phyloP scores from a whole-genome alignment of 352 stramenopile species.

The Pythium phragmiticola region DNA sequence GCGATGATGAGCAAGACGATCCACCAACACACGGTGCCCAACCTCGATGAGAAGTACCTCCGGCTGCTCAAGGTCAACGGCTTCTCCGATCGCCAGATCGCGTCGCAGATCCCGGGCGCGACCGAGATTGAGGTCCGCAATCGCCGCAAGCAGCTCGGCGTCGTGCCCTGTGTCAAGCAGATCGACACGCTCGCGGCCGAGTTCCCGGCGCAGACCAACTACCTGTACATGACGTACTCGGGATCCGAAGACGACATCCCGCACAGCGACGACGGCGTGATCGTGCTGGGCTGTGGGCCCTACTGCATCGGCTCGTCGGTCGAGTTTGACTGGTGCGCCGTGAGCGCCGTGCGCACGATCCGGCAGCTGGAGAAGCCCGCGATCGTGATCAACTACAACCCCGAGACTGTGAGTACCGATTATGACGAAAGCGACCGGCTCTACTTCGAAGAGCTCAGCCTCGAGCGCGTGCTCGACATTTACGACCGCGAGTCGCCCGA shows the following conservation, averaged over 20 bases:
- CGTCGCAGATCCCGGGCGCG: constrained; percentile 63
- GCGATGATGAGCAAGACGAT: constrained; percentile 83
- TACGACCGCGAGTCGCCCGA: constrained; percentile 94
- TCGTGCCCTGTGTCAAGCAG: constrained; percentile 97
- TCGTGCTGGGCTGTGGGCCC: constrained; percentile 97
- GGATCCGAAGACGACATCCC: constrained; percentile 94
- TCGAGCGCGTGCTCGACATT: constrained; percentile 98
- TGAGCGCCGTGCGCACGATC: constrained; percentile 94
- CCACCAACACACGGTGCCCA: constrained; percentile 64
- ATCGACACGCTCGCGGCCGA: constrained; percentile 98
- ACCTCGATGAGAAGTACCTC: constrained; percentile 37
- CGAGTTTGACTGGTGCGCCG: constrained; percentile 99
- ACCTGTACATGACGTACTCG: constrained; percentile 99
- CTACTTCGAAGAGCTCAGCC: constrained; percentile 99
- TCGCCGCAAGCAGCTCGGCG: constrained; percentile 76
- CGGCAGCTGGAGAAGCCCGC: constrained; percentile 92
- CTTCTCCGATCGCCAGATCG: constrained; percentile 91
- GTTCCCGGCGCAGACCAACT: constrained; percentile 98
- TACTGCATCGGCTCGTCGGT: constrained; percentile 98
- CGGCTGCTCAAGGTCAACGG: constrained; percentile 83
- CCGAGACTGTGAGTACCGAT: constrained; percentile 99
- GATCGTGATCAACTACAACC: constrained; percentile 99
- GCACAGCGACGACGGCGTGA: constrained; percentile 83
- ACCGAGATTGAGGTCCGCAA: constrained; percentile 76
- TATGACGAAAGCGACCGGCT: constrained; percentile 99